These are phyloP conservation scores for Lactarius hengduanensis DNA, from an alignment of 768 basidiomycete genomes.

Conservation along the genomic window DNA sequence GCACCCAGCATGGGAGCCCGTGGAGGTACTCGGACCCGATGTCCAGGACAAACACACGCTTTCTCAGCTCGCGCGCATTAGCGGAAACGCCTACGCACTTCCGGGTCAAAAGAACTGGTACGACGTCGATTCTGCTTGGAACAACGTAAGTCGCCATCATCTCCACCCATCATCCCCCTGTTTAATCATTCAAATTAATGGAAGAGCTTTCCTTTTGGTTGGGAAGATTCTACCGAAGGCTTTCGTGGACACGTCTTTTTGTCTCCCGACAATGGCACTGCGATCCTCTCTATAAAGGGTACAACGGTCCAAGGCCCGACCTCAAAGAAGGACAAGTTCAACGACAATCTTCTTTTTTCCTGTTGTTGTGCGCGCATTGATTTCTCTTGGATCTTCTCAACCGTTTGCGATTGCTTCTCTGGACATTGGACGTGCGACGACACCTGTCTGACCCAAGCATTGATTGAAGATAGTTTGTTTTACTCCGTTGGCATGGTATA, in stretches of 20 bases:
- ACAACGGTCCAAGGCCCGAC: constrained; percentile 86
- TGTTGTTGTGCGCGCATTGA: constrained; percentile 94
- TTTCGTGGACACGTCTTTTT: constrained; percentile 91
- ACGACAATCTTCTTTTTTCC: constrained; percentile 85
- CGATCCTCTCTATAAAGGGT: constrained; percentile 87
- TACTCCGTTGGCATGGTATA: constrained; percentile 84
- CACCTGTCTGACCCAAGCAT: constrained; percentile 77
- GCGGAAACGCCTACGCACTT: constrained; percentile 83
- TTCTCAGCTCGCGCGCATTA: constrained; percentile 79
- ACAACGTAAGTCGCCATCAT: constrained; percentile 38
- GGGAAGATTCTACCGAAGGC: constrained; percentile 65
- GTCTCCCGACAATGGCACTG: constrained; percentile 72
- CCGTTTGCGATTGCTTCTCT: constrained; percentile 87
- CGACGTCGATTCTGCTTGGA: constrained; percentile 74
- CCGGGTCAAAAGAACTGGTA: constrained; percentile 79
- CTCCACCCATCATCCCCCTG: constrained; percentile 14
- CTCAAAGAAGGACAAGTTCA: constrained; percentile 88
- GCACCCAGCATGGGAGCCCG: constrained; percentile 62
- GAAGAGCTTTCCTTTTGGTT: constrained; percentile 80
- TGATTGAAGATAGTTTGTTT: constrained; percentile 88
- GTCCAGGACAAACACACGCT: constrained; percentile 77
- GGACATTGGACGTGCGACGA: constrained; percentile 72
- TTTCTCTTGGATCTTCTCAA: constrained; percentile 78
- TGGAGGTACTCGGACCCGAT: constrained; percentile 71
- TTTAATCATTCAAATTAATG: neutral